Percentiles rank a stretch among this genome's conserved stretches.
phyloP scores from a whole-genome alignment of 768 basidiomycete species.

The Stropharia rugosoannulata region DNA sequence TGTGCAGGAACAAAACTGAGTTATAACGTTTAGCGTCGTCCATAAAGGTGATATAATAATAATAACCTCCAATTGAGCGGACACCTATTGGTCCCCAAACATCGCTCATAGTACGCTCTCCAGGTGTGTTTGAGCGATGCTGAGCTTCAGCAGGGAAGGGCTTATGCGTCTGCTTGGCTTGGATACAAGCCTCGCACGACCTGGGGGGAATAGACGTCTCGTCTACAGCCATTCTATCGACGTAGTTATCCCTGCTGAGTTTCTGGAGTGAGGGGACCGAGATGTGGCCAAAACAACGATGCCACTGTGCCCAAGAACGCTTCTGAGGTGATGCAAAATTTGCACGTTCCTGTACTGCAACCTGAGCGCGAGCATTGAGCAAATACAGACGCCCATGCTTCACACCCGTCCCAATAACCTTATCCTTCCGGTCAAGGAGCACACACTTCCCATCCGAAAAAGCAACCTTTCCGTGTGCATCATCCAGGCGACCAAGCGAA shows the following conservation, averaged over 20 bases:
- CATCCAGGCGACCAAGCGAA: slow-evolving; percentile 18
- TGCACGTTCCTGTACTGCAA: slow-evolving; percentile 1
- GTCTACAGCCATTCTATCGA: slow-evolving; percentile 19
- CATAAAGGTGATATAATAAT: slow-evolving; percentile 27
- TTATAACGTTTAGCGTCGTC: slow-evolving; percentile 12
- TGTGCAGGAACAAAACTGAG: slow-evolving; percentile 13
- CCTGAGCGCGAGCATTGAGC: slow-evolving; percentile 13
- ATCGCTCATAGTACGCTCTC: slow-evolving; percentile 21
- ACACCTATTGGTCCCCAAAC: slow-evolving; percentile 30
- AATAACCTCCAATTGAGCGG: slow-evolving; percentile 17
- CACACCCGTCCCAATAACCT: slow-evolving; percentile 7
- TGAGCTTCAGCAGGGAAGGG: slow-evolving; percentile 31
- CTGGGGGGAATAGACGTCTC: slow-evolving; percentile 10
- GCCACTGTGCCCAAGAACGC: slow-evolving; percentile 26
- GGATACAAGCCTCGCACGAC: slow-evolving; percentile 33
- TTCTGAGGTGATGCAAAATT: slow-evolving; percentile 9
- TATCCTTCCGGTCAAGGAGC: slow-evolving; percentile 10
- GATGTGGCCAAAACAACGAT: slow-evolving; percentile 23
- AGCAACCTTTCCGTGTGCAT: slow-evolving; percentile 12
- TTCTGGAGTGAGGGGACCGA: slow-evolving; percentile 16
- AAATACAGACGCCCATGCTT: slow-evolving; percentile 13
- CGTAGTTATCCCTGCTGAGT: slow-evolving; percentile 14
- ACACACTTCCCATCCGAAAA: slow-evolving; percentile 14
- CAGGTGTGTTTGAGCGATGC: slow-evolving; percentile 16
- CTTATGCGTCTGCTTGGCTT: slow-evolving; percentile 29